Evolutionary conservation across 2,329 filamentous ascomycete species (phyloP).

Genomic region (Ascochyta rabiei): DNA sequence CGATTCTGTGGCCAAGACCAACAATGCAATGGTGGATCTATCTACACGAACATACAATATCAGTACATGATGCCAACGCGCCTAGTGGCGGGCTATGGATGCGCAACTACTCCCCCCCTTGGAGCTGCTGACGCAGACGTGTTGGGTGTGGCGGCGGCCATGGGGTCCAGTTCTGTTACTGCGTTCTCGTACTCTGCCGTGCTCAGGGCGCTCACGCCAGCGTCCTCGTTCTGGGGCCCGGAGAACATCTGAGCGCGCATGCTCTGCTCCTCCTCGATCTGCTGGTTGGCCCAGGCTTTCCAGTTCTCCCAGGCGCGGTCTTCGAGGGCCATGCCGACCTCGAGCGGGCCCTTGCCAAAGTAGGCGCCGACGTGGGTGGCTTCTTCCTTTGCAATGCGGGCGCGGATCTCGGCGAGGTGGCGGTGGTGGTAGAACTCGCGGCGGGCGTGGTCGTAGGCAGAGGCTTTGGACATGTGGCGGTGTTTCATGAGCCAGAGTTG

Average conservation of each 20-base stretch:
- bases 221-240: conserved; percentile 39
- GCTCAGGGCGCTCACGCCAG: conserved; percentile 21
- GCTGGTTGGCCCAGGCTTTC: conserved; percentile 75
- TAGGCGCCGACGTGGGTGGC: conserved; percentile 83
- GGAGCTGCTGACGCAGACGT: conserved; percentile 43
- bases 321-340: conserved; percentile 83
- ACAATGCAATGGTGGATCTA: conserved; percentile 4
- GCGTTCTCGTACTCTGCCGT: conserved; percentile 37
- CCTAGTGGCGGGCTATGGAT: conserved; percentile 29
- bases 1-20: neutral
- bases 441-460: conserved; percentile 85
- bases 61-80: conserved; percentile 8
- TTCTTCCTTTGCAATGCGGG: conserved; percentile 85
- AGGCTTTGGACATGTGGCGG: conserved; percentile 61
- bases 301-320: conserved; percentile 80
- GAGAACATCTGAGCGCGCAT: conserved; percentile 51
- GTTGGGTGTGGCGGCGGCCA: conserved; percentile 28
- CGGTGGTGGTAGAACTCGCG: conserved; percentile 89
- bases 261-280: conserved; percentile 58
- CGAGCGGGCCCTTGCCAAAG: conserved; percentile 78
- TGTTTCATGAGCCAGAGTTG: conserved; percentile 79
- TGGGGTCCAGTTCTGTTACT: conserved; percentile 42
- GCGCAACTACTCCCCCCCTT: conserved; percentile 45
- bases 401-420: conserved; percentile 80
- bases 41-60: conserved; percentile 20